Evolutionary conservation across 2,329 filamentous ascomycete genomes (phyloP), one percentile per base, ranked within the genome.

Genomic region (Spiromastix sp.): DNA sequence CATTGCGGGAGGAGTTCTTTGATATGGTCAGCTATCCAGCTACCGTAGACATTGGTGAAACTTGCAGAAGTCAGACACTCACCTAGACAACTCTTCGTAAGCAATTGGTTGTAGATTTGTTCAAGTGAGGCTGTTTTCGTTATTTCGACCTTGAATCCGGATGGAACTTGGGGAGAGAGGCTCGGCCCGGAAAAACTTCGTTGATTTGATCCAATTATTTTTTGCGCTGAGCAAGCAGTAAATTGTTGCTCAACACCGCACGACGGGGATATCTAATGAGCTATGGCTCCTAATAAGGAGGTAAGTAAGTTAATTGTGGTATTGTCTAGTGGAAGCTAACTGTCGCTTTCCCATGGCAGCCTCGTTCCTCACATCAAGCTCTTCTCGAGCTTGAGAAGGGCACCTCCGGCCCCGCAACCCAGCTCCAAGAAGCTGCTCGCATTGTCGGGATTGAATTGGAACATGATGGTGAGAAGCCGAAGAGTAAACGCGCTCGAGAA

Each of bases 1-100:
- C 73, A 78, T 77, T 57, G 56, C 57, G 56, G 44, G 42, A 30
- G 38, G 26, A 20, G 3, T 28, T n/a, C n/a, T n/a, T n/a, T n/a
- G n/a, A n/a, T n/a, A n/a, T n/a, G n/a, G n/a, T n/a, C n/a, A n/a
- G n/a, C n/a, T n/a, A n/a, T n/a, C n/a, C n/a, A n/a, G n/a, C n/a
- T n/a, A n/a, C n/a, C n/a, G n/a, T n/a, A n/a, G n/a, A n/a, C n/a
- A n/a, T n/a, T n/a, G n/a, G n/a, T n/a, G n/a, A n/a, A n/a, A n/a
- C n/a, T n/a, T n/a, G n/a, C n/a, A n/a, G n/a, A n/a, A n/a, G n/a
- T n/a, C n/a, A n/a, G n/a, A n/a, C n/a, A n/a, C n/a, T n/a, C n/a
- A n/a, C n/a, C n/a, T n/a, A n/a, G n/a, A n/a, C n/a, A n/a, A n/a
- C n/a, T n/a, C n/a, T n/a, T n/a, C n/a, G n/a, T n/a, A n/a, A n/a